Evolutionary conservation across 352 stramenopile genomes (phyloP).

Genomic region (Phytopythium montanum): DNA sequence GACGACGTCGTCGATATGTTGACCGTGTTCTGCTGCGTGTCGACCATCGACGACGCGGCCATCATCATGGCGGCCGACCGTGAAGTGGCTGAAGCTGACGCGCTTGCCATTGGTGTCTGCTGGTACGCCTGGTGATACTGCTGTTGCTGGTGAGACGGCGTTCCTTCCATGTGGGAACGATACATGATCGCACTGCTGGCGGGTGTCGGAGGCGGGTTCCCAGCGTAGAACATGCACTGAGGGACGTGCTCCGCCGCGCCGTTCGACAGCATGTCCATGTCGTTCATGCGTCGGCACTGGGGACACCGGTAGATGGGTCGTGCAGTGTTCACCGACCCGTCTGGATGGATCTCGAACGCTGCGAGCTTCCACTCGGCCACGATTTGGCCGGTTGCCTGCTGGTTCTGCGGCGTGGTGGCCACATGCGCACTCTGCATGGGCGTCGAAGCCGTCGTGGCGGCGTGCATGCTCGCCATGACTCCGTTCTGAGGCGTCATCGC

Average conservation of each 20-base stretch:
- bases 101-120: conserved; percentile 17
- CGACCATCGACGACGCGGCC: conserved; percentile 15
- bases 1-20: conserved; percentile 23
- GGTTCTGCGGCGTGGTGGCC: conserved; percentile 17
- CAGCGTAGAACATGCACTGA: conserved; percentile 44
- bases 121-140: conserved; percentile 38
- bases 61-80: conserved; percentile 12
- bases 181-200: conserved; percentile 32
- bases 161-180: conserved; percentile 48
- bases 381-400: conserved; percentile 21
- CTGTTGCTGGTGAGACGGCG: conserved; percentile 29
- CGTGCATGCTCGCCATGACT: conserved; percentile 13
- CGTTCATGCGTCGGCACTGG: conserved; percentile 59
- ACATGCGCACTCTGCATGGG: conserved; percentile 14
- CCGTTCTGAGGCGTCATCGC: conserved; percentile 30
- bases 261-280: conserved; percentile 69
- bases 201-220: not conserved
- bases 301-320: conserved; percentile 77
- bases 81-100: not conserved
- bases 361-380: conserved; percentile 68
- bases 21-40: conserved; percentile 32
- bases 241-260: conserved; percentile 49
- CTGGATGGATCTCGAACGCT: conserved; percentile 73
- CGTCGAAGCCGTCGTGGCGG: conserved; percentile 6
- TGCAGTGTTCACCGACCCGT: conserved; percentile 62